These are phyloP conservation scores for Posidonia oceanica DNA, from an alignment of 116 monocot species.

Conservation along the genomic window DNA sequence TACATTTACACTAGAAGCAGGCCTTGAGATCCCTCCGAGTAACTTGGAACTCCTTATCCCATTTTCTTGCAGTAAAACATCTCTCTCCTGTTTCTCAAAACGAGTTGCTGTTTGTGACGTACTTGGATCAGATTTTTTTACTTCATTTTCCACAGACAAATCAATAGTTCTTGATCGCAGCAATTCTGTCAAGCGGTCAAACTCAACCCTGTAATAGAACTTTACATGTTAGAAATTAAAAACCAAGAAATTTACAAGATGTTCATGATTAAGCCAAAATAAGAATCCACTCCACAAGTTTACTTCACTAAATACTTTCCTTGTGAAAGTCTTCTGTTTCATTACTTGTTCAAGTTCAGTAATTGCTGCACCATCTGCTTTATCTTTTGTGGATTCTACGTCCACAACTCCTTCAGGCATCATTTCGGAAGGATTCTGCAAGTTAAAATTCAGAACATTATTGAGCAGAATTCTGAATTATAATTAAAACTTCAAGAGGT, in stretches of 20 bases:
- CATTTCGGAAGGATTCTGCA: constrained; percentile 14
- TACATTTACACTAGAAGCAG: constrained; percentile 15
- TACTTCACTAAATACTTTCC: constrained; percentile 19
- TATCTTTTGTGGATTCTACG: constrained; percentile 8
- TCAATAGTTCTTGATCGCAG: constrained; percentile 62
- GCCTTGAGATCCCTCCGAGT: constrained; percentile 7
- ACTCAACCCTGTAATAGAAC: constrained; percentile 39
- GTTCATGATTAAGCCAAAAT: not conserved
- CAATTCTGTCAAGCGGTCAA: constrained; percentile 43
- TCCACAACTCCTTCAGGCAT: constrained; percentile 1
- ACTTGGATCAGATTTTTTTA: constrained; percentile 3
- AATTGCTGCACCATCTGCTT: constrained; percentile 20
- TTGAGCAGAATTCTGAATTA: not conserved
- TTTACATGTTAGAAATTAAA: not conserved
- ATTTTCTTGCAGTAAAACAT: constrained; percentile 10
- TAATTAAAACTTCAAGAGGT: not conserved
- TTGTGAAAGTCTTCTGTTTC: constrained; percentile 53
- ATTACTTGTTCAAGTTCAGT: constrained; percentile 40
- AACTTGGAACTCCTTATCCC: constrained; percentile 7
- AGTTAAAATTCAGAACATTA: not conserved
- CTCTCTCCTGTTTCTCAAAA: constrained; percentile 9
- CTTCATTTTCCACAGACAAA: constrained; percentile 6
- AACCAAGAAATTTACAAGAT: not conserved
- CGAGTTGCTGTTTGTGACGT: not conserved
- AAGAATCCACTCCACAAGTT: not conserved